phyloP scores from a whole-genome alignment of 2,329 filamentous ascomycete genomes.

The Tolypocladium tropicale region DNA sequence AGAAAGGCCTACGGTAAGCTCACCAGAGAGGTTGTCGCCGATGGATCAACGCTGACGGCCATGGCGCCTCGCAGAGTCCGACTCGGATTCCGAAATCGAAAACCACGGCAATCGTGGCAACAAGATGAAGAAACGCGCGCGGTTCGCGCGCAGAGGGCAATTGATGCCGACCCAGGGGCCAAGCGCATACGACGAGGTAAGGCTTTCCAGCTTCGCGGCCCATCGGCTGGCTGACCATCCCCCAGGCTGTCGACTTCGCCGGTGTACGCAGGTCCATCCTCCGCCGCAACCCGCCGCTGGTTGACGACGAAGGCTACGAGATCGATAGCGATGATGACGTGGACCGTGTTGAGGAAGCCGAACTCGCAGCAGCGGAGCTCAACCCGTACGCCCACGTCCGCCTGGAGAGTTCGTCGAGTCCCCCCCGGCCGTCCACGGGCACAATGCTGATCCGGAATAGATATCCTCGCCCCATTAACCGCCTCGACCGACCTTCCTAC shows the following conservation, averaged over 20 bases:
- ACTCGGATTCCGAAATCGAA: slow-evolving; percentile 65
- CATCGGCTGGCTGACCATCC: slow-evolving; percentile 13
- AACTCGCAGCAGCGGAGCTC: slow-evolving; percentile 53
- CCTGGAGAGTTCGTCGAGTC: slow-evolving; percentile 51
- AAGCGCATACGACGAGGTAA: slow-evolving; percentile 61
- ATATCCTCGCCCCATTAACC: slow-evolving; percentile 65
- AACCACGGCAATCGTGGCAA: slow-evolving; percentile 64
- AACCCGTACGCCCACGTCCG: slow-evolving; percentile 66
- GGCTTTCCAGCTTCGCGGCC: slow-evolving; percentile 8
- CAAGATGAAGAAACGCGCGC: slow-evolving; percentile 67
- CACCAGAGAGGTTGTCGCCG: slow-evolving; percentile 1
- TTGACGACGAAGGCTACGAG: slow-evolving; percentile 72
- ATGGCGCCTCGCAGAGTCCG: slow-evolving; percentile 48
- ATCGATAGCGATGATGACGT: slow-evolving; percentile 65
- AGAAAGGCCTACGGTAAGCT: slow-evolving; percentile 48
- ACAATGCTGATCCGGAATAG: slow-evolving; percentile 28
- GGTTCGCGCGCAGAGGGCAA: slow-evolving; percentile 60
- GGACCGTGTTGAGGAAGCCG: slow-evolving; percentile 49
- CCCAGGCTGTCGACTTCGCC: slow-evolving; percentile 60
- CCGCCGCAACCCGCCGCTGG: slow-evolving; percentile 58
- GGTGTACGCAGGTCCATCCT: slow-evolving; percentile 66
- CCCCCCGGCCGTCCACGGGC: not conserved
- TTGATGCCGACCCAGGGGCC: slow-evolving; percentile 56
- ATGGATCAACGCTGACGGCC: slow-evolving; percentile 10
- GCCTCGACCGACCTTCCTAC: slow-evolving; percentile 62